phyloP scores from a whole-genome alignment of 2,329 filamentous ascomycete genomes.

The Ceratocystis colombiana region DNA sequence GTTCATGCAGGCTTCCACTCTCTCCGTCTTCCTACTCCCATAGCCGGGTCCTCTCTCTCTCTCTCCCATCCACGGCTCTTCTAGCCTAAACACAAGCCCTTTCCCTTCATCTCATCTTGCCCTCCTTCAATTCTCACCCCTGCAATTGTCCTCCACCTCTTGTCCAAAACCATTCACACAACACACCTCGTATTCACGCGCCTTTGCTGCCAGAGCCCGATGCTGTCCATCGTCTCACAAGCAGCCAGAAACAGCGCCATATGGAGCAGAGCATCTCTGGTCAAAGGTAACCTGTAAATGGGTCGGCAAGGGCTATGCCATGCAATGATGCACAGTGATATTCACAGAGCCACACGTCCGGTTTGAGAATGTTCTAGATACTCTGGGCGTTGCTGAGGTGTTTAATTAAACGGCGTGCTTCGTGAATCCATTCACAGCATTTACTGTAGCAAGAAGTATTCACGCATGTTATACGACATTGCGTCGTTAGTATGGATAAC shows the following conservation, averaged over 20 bases:
- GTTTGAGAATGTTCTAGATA: conserved; percentile 4
- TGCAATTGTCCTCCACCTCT: no score
- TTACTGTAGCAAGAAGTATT: background rate
- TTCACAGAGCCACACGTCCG: no score
- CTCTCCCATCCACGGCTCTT: background rate
- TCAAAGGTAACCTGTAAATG: no score
- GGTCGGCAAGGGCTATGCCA: no score
- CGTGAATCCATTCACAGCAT: background rate
- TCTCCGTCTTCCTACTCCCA: background rate
- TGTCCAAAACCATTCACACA: no score
- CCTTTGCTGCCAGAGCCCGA: background rate
- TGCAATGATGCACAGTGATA: no score
- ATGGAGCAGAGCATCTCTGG: no score
- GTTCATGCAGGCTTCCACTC: background rate
- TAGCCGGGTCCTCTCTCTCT: background rate
- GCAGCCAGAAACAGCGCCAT: background rate
- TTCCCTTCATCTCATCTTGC: no score
- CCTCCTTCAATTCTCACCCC: no score
- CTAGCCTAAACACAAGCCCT: background rate
- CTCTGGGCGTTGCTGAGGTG: background rate
- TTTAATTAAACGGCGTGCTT: background rate
- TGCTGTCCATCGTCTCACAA: background rate
- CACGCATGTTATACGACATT: background rate
- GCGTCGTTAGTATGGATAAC: no score
- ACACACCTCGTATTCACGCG: conserved; percentile 1